Evolutionary conservation across 805 yeast genomes (phyloP), one percentile per base, ranked within the genome.

Genomic region (Lachancea sp.): DNA sequence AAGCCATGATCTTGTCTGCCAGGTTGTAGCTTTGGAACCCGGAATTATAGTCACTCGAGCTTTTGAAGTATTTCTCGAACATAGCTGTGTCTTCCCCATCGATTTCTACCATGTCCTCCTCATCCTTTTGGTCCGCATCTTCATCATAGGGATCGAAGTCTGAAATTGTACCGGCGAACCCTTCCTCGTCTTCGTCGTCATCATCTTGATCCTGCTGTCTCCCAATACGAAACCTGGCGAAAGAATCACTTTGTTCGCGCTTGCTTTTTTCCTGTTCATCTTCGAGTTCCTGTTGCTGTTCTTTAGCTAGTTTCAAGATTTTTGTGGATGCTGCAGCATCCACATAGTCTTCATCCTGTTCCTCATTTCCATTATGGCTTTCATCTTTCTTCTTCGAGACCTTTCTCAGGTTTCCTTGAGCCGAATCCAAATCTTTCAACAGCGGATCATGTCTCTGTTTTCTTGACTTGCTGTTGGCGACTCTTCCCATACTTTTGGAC

Each of bases 1-100:
- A 83, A 23, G 88, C 96, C 83, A 90, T 74, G 51, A 92, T 88
- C 56, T 88, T 87, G 62, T 92, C 98, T 19, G 96, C 97, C 52
- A 92, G 69, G 51, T 82, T 83, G 54, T 77, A 71, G 40, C 80
- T 64, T 25, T 75, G 73, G 35, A 60, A 63, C 41, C 56, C 52
- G 16, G 62, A 51, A 34, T 61, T 64, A 36, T 54, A 69, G 35
- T 58, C 63, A 18, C 56, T 64, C 3, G 70, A 58, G 29, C 54
- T 57, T 45, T 75, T 74, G 52, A 84, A 75, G 51, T 84, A 89
- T 43, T 78, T 74, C 48, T 88, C 88, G 62, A 89, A 88, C 58
- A 92, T 63, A 34, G 78, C 90, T 9, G 87, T 82, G 51, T 92
- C 97, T 40, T 79, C 81, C 43, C 80, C 90, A 52, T 83, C 83